Base-by-base conservation (phyloP, 1,284 basidiomycete species). In the Trichosporon sp. region DNA sequence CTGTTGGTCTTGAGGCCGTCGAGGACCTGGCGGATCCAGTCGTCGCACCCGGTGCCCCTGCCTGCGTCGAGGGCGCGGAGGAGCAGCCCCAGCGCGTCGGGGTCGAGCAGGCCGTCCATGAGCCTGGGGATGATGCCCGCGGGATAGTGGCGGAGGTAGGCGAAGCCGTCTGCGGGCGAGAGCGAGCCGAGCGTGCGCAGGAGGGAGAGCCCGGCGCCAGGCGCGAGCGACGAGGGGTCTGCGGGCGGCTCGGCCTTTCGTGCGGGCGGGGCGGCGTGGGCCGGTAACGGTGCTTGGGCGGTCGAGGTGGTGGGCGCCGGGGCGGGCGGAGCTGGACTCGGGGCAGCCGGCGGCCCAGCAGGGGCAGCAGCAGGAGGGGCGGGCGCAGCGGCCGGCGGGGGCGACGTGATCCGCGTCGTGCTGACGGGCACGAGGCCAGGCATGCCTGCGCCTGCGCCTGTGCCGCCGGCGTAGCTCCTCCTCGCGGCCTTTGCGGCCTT, bases 51-150 rank as follows among this genome's bases (percentile, higher is more conserved):
- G 44, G 21, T 29, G 13, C 53, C 56, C 9, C 6, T 5, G 9
- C 60, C 64, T 0, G 15, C 51, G 2, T 21, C 56, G 21, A 80
- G 58, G 1, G 75, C 72, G 1, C 71, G 9, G 5, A 80, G 70
- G 9, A 82, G 65, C 35, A 74, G 25, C 1, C 75, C 81, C 6
- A 82, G 69, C 11, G 70, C 71, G 67, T 83, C 81, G 0, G 81
- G 81, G 64, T 82, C 81, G 12, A 83, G 71, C 3, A 80, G 72
- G 7, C 70, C 65, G 9, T 67, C 70, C 6, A 79, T 64, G 31
- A 80, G 77, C 6, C 35, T 70, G 2, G 73, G 53, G 8, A 80
- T 63, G 35, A 72, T 70, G 12, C 2, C 47, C 3, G 79, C 67
- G 5, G 75, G 70, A 44, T 78, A 78, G 60, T 75, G 67, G 8